Evolutionary conservation across 352 stramenopile species (phyloP).

Genomic region (Phytophthora boehmeriae): DNA sequence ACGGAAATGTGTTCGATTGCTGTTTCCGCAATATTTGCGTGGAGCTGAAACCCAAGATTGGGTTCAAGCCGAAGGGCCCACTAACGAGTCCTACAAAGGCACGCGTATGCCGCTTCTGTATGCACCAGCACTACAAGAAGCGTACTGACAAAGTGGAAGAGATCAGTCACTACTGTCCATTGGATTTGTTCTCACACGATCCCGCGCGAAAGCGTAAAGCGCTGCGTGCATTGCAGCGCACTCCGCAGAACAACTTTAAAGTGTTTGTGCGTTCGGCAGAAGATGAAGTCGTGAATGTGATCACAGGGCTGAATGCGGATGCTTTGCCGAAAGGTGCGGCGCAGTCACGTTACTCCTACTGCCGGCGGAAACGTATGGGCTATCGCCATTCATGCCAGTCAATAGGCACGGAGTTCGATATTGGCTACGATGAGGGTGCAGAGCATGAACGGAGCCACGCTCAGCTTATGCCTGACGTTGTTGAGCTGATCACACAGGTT

Average conservation of each 20-base stretch:
- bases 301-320: slow-evolving; percentile 71
- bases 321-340: slow-evolving; percentile 71
- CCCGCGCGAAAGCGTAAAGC: slow-evolving; percentile 57
- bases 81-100: slow-evolving; percentile 68
- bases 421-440: slow-evolving; percentile 36
- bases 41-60: slow-evolving; percentile 90
- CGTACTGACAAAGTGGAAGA: slow-evolving; percentile 74
- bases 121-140: slow-evolving; percentile 90
- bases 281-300: slow-evolving; percentile 80
- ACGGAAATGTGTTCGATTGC: slow-evolving; percentile 81
- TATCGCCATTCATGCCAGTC: slow-evolving; percentile 79
- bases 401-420: slow-evolving; percentile 61
- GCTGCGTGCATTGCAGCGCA: slow-evolving; percentile 69
- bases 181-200: slow-evolving; percentile 84
- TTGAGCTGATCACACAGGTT: slow-evolving; percentile 79
- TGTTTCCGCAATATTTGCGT: slow-evolving; percentile 88
- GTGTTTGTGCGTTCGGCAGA: slow-evolving; percentile 85
- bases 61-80: slow-evolving; percentile 67
- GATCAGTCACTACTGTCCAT: slow-evolving; percentile 83
- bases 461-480: slow-evolving; percentile 63
- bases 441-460: slow-evolving; percentile 41
- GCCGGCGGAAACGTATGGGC: slow-evolving; percentile 74
- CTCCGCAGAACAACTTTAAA: slow-evolving; percentile 92
- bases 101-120: slow-evolving; percentile 82
- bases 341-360: slow-evolving; percentile 72